Base-by-base conservation (phyloP, 331 rosid species). In the Acacia concinna region DNA sequence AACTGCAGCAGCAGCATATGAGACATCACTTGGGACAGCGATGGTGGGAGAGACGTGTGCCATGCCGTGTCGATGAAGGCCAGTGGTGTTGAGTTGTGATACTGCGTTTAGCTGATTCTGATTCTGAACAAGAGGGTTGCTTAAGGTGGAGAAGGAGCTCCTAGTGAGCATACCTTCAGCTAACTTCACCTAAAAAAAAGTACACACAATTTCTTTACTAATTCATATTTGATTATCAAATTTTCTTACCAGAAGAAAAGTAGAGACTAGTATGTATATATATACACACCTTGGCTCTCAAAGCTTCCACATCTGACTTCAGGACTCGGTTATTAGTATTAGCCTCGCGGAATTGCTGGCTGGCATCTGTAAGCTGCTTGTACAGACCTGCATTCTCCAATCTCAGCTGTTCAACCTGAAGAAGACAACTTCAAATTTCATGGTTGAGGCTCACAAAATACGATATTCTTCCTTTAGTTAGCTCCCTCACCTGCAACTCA, bases 131-230 rank as follows among this genome's bases (percentile, higher is more conserved):
- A 88, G 76, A 57, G 86, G 90, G 38, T 78, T 85, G 69, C 76
- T 86, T 35, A 85, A 57, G 70, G 74, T 86, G 68, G 80, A 83
- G 79, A 91, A 75, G 38, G 94, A 83, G 59, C 91, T 88, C 81
- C 92, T 63, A 47, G 94, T 74, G 18, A 91, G 84, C 90, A 89
- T 86, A 37, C 84, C 94, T 81, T 91, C 97, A 3, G 97, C 97
- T 77, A 91, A 86, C 72, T 89, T 89, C 81, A 91, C 97, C 97
- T 91, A 4, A 32, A 49, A 81, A 37, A 38, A 74, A 86, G 68
- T 10, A 14, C 1, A 34, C 7, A 5, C 15, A 20, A 34, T 49
- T 34, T 57, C 68, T 54, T 76, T 63, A 37, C 11, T 11, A 3
- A 8, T 27, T 49, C 34, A 34, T 38, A 59, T 37, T 35, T 38